Conservation (phyloP, 768 basidiomycete species). For the Mycena belliarum region DNA sequence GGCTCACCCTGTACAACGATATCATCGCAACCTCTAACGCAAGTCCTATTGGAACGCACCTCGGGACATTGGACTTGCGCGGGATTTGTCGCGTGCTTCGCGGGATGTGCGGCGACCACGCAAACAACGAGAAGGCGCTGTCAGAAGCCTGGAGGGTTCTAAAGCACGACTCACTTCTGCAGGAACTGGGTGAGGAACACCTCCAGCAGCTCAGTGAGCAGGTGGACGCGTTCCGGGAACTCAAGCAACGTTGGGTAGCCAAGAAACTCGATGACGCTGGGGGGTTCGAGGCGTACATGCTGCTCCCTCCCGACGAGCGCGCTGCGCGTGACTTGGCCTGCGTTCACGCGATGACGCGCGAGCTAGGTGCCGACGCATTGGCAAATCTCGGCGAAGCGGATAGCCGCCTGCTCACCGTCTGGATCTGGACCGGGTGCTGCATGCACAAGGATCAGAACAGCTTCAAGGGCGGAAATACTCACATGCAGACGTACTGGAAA, state of each 20-base stretch:
- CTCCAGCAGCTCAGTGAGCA: background rate
- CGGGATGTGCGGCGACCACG: slow-evolving; percentile 19
- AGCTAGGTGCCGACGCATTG: slow-evolving; percentile 18
- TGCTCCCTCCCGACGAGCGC: slow-evolving; percentile 9
- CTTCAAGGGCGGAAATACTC: slow-evolving; percentile 22
- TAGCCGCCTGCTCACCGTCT: slow-evolving; percentile 14
- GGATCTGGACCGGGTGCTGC: slow-evolving; percentile 16
- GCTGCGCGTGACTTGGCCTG: slow-evolving; percentile 2
- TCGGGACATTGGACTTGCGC: background rate
- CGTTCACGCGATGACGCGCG: background rate
- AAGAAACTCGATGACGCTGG: slow-evolving; percentile 11
- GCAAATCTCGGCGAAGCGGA: slow-evolving; percentile 4
- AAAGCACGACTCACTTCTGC: background rate
- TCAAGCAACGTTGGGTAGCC: background rate
- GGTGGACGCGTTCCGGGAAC: background rate
- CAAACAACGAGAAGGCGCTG: background rate
- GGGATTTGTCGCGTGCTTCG: slow-evolving; percentile 8
- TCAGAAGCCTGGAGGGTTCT: background rate
- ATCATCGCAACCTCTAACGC: background rate
- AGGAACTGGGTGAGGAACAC: slow-evolving; percentile 12
- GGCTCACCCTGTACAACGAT: background rate
- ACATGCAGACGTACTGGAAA: slow-evolving; percentile 15
- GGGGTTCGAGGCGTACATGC: slow-evolving; percentile 6
- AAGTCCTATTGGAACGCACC: background rate
- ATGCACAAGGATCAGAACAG: slow-evolving; percentile 24